Evolutionary conservation across 1,139 yeast genomes (phyloP), one percentile per base, ranked within the genome.

Genomic region (Blastobotrys raffinosifermentans): DNA sequence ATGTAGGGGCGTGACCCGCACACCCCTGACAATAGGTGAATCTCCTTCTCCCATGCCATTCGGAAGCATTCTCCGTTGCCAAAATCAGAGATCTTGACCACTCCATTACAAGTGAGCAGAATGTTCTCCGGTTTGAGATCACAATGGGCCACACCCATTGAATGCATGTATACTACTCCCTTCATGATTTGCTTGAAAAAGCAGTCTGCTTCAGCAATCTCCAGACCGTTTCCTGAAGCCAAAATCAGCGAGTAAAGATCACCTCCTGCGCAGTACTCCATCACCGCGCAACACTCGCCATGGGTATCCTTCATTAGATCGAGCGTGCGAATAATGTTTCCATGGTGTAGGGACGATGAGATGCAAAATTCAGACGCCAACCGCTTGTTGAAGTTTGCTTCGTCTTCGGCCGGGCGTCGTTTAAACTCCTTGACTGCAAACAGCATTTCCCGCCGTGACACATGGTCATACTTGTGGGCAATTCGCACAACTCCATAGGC

Each of bases 251-350:
- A 80, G 60, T 84, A 91, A 44, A 91, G 67, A 59, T 91, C 97
- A 38, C 98, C 98, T 26, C 96, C 97, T 1, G 89, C 74, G 58
- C 97, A 91, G 54, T 77, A 91, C 64, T 91, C 96, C 96, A 91
- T 86, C 34, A 91, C 96, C 63, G 87, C 96, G 59, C 94, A 87
- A 60, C 82, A 91, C 50, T 84, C 95, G 26, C 95, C 95, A 51
- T 84, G 82, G 16, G 89, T 85, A 61, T 89, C 96, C 59, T 83
- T 84, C 61, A 89, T 70, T 38, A 91, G 66, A 58, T 91, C 98
- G 45, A 84, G 70, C 0, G 96, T 86, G 50, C 79, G 81, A 43
- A 89, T 86, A 54, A 91, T 87, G 58, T 86, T 82, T 31, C 72
- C 69, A 57, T 82, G 89, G 50, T 81, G 81, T 46, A 87, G 63